Evolutionary conservation across 2,329 filamentous ascomycete genomes (phyloP).

Genomic region (Mollisiaceae sp.): DNA sequence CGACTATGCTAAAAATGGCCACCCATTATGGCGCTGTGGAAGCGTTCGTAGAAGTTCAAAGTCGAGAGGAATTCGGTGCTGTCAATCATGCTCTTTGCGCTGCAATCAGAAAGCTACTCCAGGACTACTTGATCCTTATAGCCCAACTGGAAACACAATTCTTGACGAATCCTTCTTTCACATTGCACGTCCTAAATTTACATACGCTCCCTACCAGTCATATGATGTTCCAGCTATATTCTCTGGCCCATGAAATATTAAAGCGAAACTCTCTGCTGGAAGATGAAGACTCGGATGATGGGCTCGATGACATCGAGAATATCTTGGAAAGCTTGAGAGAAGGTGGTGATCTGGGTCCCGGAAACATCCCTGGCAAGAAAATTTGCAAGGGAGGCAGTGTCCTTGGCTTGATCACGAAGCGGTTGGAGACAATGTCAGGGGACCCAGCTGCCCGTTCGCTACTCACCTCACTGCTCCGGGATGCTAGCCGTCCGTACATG

Average conservation of each 20-base stretch:
- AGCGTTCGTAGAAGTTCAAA: constrained; percentile 92
- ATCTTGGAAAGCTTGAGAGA: constrained; percentile 90
- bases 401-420: constrained; percentile 82
- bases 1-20: constrained; percentile 90
- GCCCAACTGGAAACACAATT: constrained; percentile 94
- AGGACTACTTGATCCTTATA: constrained; percentile 92
- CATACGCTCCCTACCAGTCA: constrained; percentile 90
- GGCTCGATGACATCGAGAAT: constrained; percentile 85
- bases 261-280: constrained; percentile 88
- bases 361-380: constrained; percentile 83
- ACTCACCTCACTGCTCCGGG: constrained; percentile 80
- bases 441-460: constrained; percentile 86
- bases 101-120: constrained; percentile 87
- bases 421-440: constrained; percentile 88
- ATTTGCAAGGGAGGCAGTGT: constrained; percentile 97
- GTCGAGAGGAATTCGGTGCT: constrained; percentile 87
- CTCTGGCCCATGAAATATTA: constrained; percentile 83
- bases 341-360: constrained; percentile 79
- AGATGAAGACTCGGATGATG: constrained; percentile 68
- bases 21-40: constrained; percentile 92
- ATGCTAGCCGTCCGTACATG: constrained; percentile 95
- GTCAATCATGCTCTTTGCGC: constrained; percentile 97
- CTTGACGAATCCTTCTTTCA: constrained; percentile 86
- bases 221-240: constrained; percentile 90
- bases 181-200: constrained; percentile 89